Evolutionary conservation across 1,284 basidiomycete species (phyloP), one percentile per base, ranked within the genome.

Genomic region (Grifola frondosa): DNA sequence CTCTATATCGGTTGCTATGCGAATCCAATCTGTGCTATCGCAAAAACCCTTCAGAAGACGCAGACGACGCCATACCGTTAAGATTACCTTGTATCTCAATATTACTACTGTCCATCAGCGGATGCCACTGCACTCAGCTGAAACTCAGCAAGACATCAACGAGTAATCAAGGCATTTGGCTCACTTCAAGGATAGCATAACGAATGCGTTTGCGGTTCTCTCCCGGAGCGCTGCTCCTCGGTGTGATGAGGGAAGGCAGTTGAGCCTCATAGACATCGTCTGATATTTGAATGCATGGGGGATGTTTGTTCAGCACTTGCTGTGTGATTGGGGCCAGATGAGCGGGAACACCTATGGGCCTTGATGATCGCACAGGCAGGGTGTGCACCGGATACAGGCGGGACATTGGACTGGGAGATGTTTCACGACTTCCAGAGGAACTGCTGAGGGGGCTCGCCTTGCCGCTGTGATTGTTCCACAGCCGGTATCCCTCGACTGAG

Each of bases 1-100:
- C 57, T 94, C 91, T 48, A 97, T 92, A 60, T 97, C 94, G 5
- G 81, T 84, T 0, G 91, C 88, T 28, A 97, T 85, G 6, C 88
- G 76, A 50, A 93, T 84, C 90, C 91, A 96, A 59, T 95, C 92
- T 84, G 60, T 52, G 22, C 56, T 50, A 50, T 45, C 43, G 28
- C 36, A 37, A 37, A 15, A 17, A 19, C 25, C 40, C 50, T 50
- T 49, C 62, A 40, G 51, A 39, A 54, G 29, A 36, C 48, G 39
- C 17, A 38, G 26, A 39, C 32, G 21, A 37, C 5, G 33, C 10
- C 3, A 21, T 8, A 32, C 11, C 16, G 16, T 31, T 15, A 3
- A 6, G 10, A 29, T 45, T 47, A 86, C 88, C 86, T 53, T 80
- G 71, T 35, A 86, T 86, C 55, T 85, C 84, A 54, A 93, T 84